A percentile compares a stretch with the other conserved stretches of the same genome.
phyloP scores from a whole-genome alignment of 2,329 filamentous ascomycete species.

The Pseudogymnoascus pannorum region DNA sequence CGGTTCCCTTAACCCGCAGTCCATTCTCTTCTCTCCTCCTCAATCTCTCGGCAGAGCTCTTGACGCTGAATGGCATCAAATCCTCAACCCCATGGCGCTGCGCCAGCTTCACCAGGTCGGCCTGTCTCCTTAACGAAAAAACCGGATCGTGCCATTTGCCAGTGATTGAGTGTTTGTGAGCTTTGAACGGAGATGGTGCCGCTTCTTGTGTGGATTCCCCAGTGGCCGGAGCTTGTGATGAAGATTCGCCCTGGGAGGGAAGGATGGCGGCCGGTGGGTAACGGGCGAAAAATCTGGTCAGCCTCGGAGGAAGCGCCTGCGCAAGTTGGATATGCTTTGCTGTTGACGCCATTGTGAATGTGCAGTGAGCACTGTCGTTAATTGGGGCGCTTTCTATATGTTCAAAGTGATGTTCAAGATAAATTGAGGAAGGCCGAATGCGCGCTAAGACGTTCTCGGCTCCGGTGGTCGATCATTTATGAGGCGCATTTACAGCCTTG shows the following conservation, averaged over 20 bases:
- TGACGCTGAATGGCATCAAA: conserved; percentile 67
- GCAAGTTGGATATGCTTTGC: conserved; percentile 45
- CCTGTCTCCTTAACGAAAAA: conserved; percentile 80
- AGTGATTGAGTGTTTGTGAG: conserved; percentile 69
- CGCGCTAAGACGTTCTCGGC: conserved; percentile 5
- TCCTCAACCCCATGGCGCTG: conserved; percentile 71
- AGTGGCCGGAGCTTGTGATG: neutral
- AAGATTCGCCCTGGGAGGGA: conserved; percentile 24
- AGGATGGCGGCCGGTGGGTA: conserved; percentile 69
- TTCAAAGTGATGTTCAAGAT: conserved; percentile 3
- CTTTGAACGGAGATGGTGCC: conserved; percentile 68
- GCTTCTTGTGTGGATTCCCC: neutral
- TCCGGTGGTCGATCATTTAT: neutral
- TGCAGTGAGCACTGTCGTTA: conserved; percentile 7
- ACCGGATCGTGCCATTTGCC: conserved; percentile 77
- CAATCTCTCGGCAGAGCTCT: conserved; percentile 66
- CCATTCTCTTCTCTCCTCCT: conserved; percentile 70
- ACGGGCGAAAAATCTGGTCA: conserved; percentile 81
- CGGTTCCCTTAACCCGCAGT: conserved; percentile 82
- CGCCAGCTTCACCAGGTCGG: conserved; percentile 83
- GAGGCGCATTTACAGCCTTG: conserved; percentile 10
- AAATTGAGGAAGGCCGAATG: conserved; percentile 4
- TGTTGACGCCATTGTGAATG: conserved; percentile 18
- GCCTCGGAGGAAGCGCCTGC: conserved; percentile 64
- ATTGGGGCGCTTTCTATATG: neutral